Percentiles rank a stretch among this genome's conserved stretches.
Conservation (phyloP, 2,329 filamentous ascomycete genomes). For the Cladosporium sp. region DNA sequence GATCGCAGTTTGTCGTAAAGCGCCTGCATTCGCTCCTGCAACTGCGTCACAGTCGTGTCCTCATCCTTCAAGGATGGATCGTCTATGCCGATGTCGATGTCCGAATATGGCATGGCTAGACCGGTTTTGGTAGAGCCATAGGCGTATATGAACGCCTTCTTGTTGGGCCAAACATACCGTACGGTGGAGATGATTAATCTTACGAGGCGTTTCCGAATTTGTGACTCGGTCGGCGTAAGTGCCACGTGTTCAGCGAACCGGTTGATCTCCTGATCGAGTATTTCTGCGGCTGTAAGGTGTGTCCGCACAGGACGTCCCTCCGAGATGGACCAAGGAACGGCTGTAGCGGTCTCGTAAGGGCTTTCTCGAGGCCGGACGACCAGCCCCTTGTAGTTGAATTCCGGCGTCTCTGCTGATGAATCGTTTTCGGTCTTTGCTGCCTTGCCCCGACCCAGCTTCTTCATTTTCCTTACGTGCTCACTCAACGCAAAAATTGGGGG, state of each 20-base stretch:
- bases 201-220: no score
- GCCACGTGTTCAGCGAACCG: background rate
- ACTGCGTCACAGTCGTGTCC: slow-evolving; percentile 12
- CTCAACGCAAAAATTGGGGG: no score
- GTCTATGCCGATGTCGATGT: slow-evolving; percentile 46
- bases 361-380: background rate
- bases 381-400: background rate
- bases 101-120: slow-evolving; percentile 47
- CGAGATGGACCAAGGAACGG: background rate
- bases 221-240: background rate
- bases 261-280: slow-evolving; percentile 5
- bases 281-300: background rate
- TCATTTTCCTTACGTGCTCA: no score
- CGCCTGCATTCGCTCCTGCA: background rate
- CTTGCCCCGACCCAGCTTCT: no score
- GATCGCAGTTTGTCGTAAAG: slow-evolving; percentile 3
- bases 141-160: no score
- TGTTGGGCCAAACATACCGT: no score
- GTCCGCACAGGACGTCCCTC: background rate
- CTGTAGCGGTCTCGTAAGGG: background rate
- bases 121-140: slow-evolving; percentile 51
- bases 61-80: slow-evolving; percentile 21
- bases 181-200: no score
- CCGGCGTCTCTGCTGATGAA: no score
- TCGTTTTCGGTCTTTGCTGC: no score